Evolutionary conservation across 2,329 filamentous ascomycete genomes (phyloP), one percentile per base, ranked within the genome.

Genomic region (Penicillium sp.): DNA sequence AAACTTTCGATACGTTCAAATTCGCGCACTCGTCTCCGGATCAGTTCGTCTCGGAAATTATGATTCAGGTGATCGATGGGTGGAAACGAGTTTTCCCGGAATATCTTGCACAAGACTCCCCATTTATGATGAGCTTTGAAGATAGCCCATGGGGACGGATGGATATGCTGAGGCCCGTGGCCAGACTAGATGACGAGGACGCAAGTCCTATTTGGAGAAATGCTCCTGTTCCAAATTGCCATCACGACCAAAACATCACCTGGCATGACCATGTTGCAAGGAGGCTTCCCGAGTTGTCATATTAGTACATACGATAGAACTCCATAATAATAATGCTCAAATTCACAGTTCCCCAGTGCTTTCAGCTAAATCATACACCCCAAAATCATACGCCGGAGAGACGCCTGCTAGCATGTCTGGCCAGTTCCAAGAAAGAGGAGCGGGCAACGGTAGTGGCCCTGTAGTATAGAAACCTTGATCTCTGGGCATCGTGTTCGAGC

Each of bases 51-150:
- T 48, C 54, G 3, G 54, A 56, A 24, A 49, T 56, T 24, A 32
- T 56, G 44, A 43, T 53, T 6, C 38, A 45, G 15, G 53, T 56
- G 4, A 40, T 57, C 13, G 42, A 51, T 45, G 50, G 54, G 2
- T 58, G 54, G 54, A 50, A 53, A 28, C 43, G 33, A 7, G 52
- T 49, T 2, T 52, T 53, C 28, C 56, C 54, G 1, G 54, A 53
- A 21, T 56, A 54, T 31, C 34, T 57, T 24, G 52, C 49, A n/a
- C 40, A 50, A 21, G 41, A 57, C 13, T 57, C 56, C 2, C 49
- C 51, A 15, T 49, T 56, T 10, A 57, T 57, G 54, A 45, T 40
- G 29, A 56, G 43, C 4, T 56, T 56, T 28, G 50, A 52, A 13
- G 46, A 40, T 10, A 47, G 41, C 12, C 51, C 37, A 13, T 57